Conservation (phyloP, 2,329 filamentous ascomycete genomes). For the Apiospora marii region DNA sequence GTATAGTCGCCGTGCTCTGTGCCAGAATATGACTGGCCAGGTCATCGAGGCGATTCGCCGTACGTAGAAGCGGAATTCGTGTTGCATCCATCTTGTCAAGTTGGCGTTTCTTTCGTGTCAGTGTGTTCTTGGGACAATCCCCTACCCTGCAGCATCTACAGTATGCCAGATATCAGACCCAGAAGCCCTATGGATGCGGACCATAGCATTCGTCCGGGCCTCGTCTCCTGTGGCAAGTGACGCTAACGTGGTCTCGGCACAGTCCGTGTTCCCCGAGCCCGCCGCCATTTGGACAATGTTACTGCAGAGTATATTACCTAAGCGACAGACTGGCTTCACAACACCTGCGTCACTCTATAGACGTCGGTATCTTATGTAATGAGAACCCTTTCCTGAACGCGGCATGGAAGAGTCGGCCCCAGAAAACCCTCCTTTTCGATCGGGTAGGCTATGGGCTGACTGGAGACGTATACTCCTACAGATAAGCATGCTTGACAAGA, state of each 20-base stretch:
- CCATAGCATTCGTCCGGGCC: no score
- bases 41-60: background rate
- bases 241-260: background rate
- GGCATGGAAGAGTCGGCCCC: background rate
- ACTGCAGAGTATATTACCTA: background rate
- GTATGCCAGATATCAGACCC: background rate
- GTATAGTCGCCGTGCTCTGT: slow-evolving; percentile 1
- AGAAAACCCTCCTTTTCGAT: background rate
- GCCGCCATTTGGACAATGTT: background rate
- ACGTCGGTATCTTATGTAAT: background rate
- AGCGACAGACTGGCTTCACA: background rate
- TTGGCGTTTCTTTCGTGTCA: background rate
- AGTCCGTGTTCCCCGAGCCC: background rate
- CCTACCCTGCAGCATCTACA: background rate
- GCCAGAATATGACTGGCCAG: background rate
- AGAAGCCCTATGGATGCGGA: background rate
- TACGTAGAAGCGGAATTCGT: background rate
- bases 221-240: background rate
- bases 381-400: background rate
- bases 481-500: background rate
- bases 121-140: background rate
- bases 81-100: background rate
- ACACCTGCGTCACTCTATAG: no score
- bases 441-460: background rate
- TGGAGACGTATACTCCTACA: background rate